Conservation (phyloP, 257 asterid species). For the Solanum stenotomum region DNA sequence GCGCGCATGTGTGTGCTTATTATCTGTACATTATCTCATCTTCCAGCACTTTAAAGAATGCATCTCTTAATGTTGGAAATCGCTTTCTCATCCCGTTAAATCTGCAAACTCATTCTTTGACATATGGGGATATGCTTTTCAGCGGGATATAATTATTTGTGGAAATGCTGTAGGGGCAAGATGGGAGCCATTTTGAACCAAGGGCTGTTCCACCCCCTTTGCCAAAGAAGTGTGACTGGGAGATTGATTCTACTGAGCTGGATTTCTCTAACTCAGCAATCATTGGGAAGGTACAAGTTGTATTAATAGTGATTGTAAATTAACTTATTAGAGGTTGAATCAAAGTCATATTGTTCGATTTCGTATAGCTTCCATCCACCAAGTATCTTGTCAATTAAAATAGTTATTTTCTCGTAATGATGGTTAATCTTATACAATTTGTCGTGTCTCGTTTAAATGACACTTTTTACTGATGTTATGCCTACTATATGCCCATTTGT, state of each 20-base stretch:
- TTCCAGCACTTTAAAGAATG: not conserved
- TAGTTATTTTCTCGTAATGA: not conserved
- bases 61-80: not conserved
- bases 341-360: not conserved
- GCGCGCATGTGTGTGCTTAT: not conserved
- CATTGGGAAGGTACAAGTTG: constrained; percentile 49
- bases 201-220: constrained; percentile 65
- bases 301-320: not conserved
- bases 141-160: not conserved
- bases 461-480: not conserved
- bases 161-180: constrained; percentile 50
- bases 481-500: not conserved
- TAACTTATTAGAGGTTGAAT: not conserved
- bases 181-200: constrained; percentile 82
- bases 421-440: not conserved
- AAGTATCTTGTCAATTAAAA: not conserved
- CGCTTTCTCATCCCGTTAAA: not conserved
- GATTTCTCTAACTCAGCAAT: constrained; percentile 51
- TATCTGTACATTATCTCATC: not conserved
- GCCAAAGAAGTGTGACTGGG: constrained; percentile 86
- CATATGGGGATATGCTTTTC: not conserved
- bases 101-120: not conserved
- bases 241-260: constrained; percentile 59
- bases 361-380: not conserved
- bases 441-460: not conserved